Evolutionary conservation across 2,329 filamentous ascomycete species (phyloP), one percentile per base, ranked within the genome.

Genomic region (Fusarium nygamai): DNA sequence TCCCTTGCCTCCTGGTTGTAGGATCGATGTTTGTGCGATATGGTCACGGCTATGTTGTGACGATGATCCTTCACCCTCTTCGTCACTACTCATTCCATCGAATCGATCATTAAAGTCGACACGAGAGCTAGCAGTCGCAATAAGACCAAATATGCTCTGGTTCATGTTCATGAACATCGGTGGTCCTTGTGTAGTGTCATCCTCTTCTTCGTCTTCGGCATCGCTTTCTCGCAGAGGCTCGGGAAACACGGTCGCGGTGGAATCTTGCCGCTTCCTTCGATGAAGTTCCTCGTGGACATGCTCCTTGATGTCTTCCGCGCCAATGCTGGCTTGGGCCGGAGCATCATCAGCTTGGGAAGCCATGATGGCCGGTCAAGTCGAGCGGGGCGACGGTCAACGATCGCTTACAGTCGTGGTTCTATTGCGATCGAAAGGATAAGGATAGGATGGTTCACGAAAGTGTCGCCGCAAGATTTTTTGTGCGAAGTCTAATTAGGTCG

Each of bases 61-160:
- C 47, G 73, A 66, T 24, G 87, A 87, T n/a, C 84, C 88, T 54
- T 94, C 88, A 48, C 94, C 92, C 38, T 96, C 93, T 73, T 95
- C 95, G 76, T 96, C 94, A 76, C 94, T 96, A 46, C 93, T 95
- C 74, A 93, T 87, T 57, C 85, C 92, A 79, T 95, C 93, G 81
- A 96, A 96, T 43, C 93, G 90, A 67, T 93, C 89, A 81, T 94
- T 92, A 80, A 97, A 95, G 83, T 97, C 93, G 59, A 93, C 92
- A 67, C 91, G 91, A 36, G 94, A 95, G 12, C 95, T 94, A 43
- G 94, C 94, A 22, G 94, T 94, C 12, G 95, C 94, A 75, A 98
- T 95, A 84, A 98, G 90, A 61, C 94, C 95, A 82, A 98, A 97
- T 63, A 98, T 92, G 74, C 94, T 97, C 86, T 98, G 95, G 82